Evolutionary conservation across 2,329 filamentous ascomycete genomes (phyloP), one percentile per base, ranked within the genome.

Genomic region (Sclerotinia sclerotiorum): DNA sequence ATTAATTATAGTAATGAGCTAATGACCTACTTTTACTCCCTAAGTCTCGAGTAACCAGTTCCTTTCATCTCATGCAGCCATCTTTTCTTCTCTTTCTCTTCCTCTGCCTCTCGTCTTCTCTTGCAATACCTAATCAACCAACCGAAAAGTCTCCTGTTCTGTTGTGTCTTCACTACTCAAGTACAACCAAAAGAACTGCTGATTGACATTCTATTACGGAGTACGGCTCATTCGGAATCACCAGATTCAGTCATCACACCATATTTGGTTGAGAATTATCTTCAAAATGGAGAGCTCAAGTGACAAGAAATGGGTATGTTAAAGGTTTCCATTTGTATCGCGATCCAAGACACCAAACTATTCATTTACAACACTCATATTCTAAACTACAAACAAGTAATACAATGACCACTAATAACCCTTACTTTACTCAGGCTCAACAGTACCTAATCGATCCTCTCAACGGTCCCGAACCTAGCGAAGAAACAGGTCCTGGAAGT

Each of bases 381-480:
- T 29, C 24, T 11, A 1, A 51, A 42, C 17, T 19, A 52, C n/a
- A 29, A 21, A 27, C 2, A n/a, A 29, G 29, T 11, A 66, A 17
- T 7, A 67, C 15, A 35, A 61, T 61, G 58, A 8, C 19, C 13
- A 61, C 54, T 67, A 51, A 67, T 4, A 24, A 52, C 17, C 39
- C 11, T 17, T 32, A 8, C 27, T 51, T 5, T 13, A 27, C 11
- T 1, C 75, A 92, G 89, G 88, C 89, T 55, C 81, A 84, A 65
- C 84, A 86, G 74, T 88, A 90, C 75, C 81, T 93, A 56, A 85
- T 92, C 72, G 88, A 90, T 73, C 90, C 90, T 72, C 81, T 93
- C 70, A 87, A 83, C 73, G 88, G 84, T 29, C 88, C 88, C 13
- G 87, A 91, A 70, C 90, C 90, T 19, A 86, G 83, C 70, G 85